phyloP scores from a whole-genome alignment of 306 rosid species.

The Cyamopsis tetragonoloba region DNA sequence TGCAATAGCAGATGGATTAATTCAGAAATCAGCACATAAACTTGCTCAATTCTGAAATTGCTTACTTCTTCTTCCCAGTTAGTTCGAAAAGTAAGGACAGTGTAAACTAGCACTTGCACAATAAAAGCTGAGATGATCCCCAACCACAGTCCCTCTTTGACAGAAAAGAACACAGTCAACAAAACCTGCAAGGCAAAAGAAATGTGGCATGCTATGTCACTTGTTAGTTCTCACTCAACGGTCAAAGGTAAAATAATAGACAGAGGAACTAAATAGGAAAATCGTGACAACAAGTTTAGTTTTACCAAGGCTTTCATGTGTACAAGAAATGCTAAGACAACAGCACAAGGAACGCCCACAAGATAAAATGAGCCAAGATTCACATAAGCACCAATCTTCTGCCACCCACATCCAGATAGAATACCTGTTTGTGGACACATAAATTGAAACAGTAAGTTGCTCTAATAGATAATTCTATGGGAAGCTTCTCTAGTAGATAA shows the following conservation, averaged over 20 bases:
- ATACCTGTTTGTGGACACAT: slow-evolving; percentile 24
- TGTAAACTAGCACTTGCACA: slow-evolving; percentile 52
- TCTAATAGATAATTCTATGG: not conserved
- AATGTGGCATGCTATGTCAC: too few relatives aligned
- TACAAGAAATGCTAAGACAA: slow-evolving; percentile 22
- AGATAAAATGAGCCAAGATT: slow-evolving; percentile 38
- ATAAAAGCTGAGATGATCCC: slow-evolving; percentile 63
- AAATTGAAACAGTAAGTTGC: not conserved
- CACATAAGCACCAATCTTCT: slow-evolving; percentile 32
- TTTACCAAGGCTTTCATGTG: slow-evolving; percentile 32
- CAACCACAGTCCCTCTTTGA: slow-evolving; percentile 60
- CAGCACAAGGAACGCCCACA: slow-evolving; percentile 33
- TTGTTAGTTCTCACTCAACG: too few relatives aligned
- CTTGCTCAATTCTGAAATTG: not conserved
- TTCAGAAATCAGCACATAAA: not conserved
- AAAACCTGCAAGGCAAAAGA: not conserved
- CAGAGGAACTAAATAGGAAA: not conserved
- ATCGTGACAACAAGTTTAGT: not conserved
- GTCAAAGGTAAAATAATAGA: too few relatives aligned
- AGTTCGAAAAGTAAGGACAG: slow-evolving; percentile 39
- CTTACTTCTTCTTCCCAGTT: slow-evolving; percentile 63
- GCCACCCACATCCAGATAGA: slow-evolving; percentile 36
- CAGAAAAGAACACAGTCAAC: not conserved
- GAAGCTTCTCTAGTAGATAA: too few relatives aligned
- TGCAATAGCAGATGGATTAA: not conserved